Evolutionary conservation across 352 stramenopile species (phyloP).

Genomic region (Blastocystis hominis): DNA sequence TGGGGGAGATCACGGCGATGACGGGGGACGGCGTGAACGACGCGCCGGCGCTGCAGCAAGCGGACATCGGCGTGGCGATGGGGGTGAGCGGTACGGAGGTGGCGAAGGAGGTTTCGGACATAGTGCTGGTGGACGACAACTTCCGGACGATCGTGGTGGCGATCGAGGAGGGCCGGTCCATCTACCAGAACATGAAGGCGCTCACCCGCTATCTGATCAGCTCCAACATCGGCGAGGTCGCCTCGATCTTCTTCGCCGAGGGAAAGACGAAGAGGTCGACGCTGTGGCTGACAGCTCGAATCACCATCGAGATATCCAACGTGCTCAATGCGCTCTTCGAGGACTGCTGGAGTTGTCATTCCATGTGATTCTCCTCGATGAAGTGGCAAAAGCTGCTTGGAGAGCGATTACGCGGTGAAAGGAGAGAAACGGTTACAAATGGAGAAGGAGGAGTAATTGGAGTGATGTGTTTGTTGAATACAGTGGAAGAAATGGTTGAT

Average conservation of each 20-base stretch:
- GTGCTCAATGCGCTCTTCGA: slow-evolving; percentile 84
- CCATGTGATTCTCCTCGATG: no score
- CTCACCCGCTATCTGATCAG: slow-evolving; percentile 98
- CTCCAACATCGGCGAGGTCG: slow-evolving; percentile 97
- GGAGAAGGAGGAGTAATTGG: no score
- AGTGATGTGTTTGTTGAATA: no score
- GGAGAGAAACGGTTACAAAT: no score
- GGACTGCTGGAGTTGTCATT: no score
- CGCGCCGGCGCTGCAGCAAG: slow-evolving; percentile 68
- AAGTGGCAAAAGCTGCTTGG: no score
- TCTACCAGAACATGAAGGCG: slow-evolving; percentile 89
- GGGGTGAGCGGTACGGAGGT: slow-evolving; percentile 92
- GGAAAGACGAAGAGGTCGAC: slow-evolving; percentile 81
- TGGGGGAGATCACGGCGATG: slow-evolving; percentile 87
- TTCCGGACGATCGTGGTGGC: slow-evolving; percentile 91
- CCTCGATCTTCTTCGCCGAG: slow-evolving; percentile 90
- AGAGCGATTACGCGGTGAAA: no score
- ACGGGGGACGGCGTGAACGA: slow-evolving; percentile 98
- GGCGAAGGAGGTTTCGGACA: slow-evolving; percentile 90
- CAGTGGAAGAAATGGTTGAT: no score
- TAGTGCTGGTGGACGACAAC: slow-evolving; percentile 97
- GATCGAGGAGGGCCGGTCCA: slow-evolving; percentile 70
- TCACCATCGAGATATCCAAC: slow-evolving; percentile 88
- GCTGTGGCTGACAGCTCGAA: slow-evolving; percentile 79
- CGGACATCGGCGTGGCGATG: slow-evolving; percentile 88